Evolutionary conservation across 805 yeast species (phyloP).

Genomic region (Nakazawaea ambrosiae): DNA sequence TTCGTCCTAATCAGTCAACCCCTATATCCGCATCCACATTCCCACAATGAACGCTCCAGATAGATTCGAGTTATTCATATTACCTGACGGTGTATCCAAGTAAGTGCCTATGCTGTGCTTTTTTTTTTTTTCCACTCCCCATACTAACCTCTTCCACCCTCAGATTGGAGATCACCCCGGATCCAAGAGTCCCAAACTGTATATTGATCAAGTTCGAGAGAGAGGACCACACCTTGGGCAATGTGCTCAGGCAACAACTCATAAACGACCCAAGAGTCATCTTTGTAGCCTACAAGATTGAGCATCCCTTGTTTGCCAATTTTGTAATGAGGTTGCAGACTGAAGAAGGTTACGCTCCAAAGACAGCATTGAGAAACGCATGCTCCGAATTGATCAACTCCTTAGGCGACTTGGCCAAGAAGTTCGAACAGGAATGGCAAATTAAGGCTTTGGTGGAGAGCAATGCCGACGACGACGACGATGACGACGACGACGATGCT

Average conservation of each 20-base stretch:
- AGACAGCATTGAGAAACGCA: constrained; percentile 84
- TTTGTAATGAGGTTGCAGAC: constrained; percentile 93
- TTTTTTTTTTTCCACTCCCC: too few species aligned
- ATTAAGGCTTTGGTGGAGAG: constrained; percentile 56
- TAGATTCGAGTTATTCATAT: constrained; percentile 90
- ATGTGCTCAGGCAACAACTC: constrained; percentile 79
- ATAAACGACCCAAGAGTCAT: constrained; percentile 82
- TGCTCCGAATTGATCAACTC: constrained; percentile 79
- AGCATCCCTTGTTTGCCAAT: constrained; percentile 95
- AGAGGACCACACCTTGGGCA: constrained; percentile 96
- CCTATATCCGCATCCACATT: too few species aligned
- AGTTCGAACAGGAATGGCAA: constrained; percentile 90
- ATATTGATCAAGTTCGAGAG: constrained; percentile 89
- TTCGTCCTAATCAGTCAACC: too few species aligned
- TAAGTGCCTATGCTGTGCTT: constrained; percentile 33
- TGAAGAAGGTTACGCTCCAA: constrained; percentile 89
- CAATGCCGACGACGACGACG: constrained; percentile 44
- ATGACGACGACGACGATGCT: constrained; percentile 12
- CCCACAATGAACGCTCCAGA: constrained; percentile 94
- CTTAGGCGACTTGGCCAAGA: constrained; percentile 63
- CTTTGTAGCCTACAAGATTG: constrained; percentile 96
- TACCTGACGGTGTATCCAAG: constrained; percentile 98
- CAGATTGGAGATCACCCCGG: constrained; percentile 82
- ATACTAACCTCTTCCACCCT: constrained; percentile 9
- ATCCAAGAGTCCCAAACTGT: constrained; percentile 91